Conservation (phyloP, 306 rosid genomes). For the Vigna angularis region DNA sequence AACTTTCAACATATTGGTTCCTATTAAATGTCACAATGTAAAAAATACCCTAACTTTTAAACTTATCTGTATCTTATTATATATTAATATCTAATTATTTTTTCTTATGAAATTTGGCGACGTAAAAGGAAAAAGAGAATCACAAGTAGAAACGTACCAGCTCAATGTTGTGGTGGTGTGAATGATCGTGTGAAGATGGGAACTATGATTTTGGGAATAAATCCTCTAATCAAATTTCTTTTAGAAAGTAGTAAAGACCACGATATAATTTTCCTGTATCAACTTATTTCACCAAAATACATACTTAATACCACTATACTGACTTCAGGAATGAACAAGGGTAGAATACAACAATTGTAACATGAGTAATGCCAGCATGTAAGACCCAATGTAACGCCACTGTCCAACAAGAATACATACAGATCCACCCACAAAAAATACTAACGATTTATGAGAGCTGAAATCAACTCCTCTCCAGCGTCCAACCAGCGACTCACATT, state of each 20-base stretch:
- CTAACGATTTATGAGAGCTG: constrained; percentile 37
- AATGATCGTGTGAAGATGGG: no score
- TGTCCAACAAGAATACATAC: constrained; percentile 49
- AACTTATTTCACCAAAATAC: constrained; percentile 48
- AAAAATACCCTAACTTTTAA: no score
- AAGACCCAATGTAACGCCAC: constrained; percentile 43
- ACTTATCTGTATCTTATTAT: no score
- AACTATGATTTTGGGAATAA: background rate
- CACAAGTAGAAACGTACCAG: no score
- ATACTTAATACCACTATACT: constrained; percentile 29
- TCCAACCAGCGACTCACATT: constrained; percentile 35
- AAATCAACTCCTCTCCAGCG: constrained; percentile 47
- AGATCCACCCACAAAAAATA: constrained; percentile 40
- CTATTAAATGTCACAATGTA: no score
- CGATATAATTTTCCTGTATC: constrained; percentile 7
- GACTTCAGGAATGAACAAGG: constrained; percentile 40
- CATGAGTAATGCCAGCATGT: constrained; percentile 32
- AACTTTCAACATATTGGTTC: no score
- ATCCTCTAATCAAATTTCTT: constrained; percentile 27
- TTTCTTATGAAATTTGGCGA: no score
- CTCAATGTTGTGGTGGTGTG: no score
- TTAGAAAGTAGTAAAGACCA: background rate
- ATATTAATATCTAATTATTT: no score
- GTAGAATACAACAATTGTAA: constrained; percentile 43
- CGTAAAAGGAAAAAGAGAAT: no score